Evolutionary conservation across 768 basidiomycete genomes (phyloP).

Genomic region (Mrakia hoshinonis): DNA sequence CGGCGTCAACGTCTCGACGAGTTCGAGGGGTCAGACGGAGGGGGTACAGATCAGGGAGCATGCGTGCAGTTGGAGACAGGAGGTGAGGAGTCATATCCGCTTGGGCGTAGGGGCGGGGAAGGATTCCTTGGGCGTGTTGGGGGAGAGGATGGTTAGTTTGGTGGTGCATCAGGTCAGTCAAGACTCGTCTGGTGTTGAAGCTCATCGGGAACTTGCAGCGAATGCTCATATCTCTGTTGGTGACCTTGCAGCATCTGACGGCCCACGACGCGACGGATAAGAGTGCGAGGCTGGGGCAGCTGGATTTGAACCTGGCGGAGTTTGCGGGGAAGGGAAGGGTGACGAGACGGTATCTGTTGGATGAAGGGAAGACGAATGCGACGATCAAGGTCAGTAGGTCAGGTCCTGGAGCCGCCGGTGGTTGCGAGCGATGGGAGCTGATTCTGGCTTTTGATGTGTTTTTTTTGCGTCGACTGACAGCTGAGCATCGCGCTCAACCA

Average conservation of each 20-base stretch:
- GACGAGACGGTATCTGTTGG: slow-evolving; percentile 57
- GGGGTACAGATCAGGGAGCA: slow-evolving; percentile 59
- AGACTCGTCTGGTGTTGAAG: not conserved
- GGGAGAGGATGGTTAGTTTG: slow-evolving; percentile 58
- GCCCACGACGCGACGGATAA: slow-evolving; percentile 43
- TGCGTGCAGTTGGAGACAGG: slow-evolving; percentile 55
- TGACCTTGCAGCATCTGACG: slow-evolving; percentile 52
- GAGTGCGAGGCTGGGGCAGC: slow-evolving; percentile 29
- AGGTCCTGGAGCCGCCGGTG: too few relatives aligned
- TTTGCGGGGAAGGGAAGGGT: slow-evolving; percentile 56
- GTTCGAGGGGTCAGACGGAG: slow-evolving; percentile 50
- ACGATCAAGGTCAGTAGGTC: slow-evolving; percentile 60
- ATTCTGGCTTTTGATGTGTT: not conserved
- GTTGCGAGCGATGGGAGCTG: too few relatives aligned
- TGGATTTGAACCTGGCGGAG: slow-evolving; percentile 65
- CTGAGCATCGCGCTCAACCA: slow-evolving; percentile 54
- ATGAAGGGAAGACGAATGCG: slow-evolving; percentile 69
- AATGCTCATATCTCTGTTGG: too few relatives aligned
- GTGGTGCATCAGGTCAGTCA: slow-evolving; percentile 49
- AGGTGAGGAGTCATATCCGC: slow-evolving; percentile 53
- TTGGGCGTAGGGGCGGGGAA: slow-evolving; percentile 48
- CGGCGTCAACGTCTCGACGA: not conserved
- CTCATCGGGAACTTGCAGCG: too few relatives aligned
- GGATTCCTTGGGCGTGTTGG: slow-evolving; percentile 42
- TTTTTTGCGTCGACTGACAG: slow-evolving; percentile 37